Evolutionary conservation across 176 grass and related monocot genomes (phyloP), one percentile per base, ranked within the genome.

Genomic region (Dactylis glomerata): DNA sequence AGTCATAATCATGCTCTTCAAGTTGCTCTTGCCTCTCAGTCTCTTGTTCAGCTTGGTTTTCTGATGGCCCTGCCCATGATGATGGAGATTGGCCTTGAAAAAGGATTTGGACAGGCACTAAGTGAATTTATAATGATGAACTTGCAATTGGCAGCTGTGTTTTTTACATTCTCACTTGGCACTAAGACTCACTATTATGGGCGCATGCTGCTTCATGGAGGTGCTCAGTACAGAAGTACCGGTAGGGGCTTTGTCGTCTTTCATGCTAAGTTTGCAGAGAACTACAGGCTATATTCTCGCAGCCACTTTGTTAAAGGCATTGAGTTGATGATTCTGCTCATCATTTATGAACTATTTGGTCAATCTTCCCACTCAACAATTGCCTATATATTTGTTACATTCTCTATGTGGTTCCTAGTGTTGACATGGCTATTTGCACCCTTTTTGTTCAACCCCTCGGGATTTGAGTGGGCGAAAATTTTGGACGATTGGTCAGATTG

Each of bases 31-130:
- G 95, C 95, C 34, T 98, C 95, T 6, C 95, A 98, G 83, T 95
- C 95, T 37, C 80, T 98, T 65, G 91, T 95, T 64, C 95, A 98
- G 83, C 87, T 98, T 80, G 95, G 95, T 74, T 93, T 98, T 79
- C 87, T 98, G 62, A 95, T 95, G 95, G 92, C 95, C 70, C 67
- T 98, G 77, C 95, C 95, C 32, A 98, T 98, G 95, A 86, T 98
- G 89, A 93, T 98, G 92, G 95, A 98, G 95, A 95, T 98, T 77
- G 95, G 92, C 77, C 92, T 98, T 33, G 95, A 98, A 87, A 93
- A 84, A 84, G 95, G 95, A 66, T 98, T 98, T 79, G 86, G 95
- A 73, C 47, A 86, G 67, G 95, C 95, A 44, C 68, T 98, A 47
- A 93, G 89, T 89, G 92, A 98, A 79, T 92, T 98, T 80, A 84